A percentile compares a stretch with the other conserved stretches of the same genome.
Conservation (phyloP, 2,329 filamentous ascomycete species). For the Sporothrix pallida region DNA sequence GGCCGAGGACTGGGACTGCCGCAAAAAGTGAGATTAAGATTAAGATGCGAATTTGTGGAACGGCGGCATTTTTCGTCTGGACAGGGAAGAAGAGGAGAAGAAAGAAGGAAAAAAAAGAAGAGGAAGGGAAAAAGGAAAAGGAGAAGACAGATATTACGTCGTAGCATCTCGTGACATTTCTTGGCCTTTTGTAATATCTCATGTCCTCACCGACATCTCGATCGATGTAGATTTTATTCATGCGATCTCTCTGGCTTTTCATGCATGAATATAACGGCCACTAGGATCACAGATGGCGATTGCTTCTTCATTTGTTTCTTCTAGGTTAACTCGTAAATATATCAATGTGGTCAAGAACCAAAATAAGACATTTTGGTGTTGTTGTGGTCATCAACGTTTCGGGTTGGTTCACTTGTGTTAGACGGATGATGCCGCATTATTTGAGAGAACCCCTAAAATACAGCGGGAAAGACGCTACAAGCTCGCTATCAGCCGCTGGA, state of each 20-base stretch:
- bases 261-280: background rate
- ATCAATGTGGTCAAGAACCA: background rate
- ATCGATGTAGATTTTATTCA: background rate
- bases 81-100: background rate
- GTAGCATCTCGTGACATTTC: too few species aligned
- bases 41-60: slow-evolving; percentile 28
- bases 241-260: background rate
- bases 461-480: background rate
- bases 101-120: background rate
- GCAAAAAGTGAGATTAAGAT: slow-evolving; percentile 29
- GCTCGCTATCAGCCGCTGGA: background rate
- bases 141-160: too few species aligned
- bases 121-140: background rate
- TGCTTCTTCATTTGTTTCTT: background rate
- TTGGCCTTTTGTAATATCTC: background rate
- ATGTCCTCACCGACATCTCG: background rate
- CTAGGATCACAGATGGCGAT: background rate
- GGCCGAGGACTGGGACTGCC: background rate
- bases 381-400: background rate
- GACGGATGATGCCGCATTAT: background rate
- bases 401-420: background rate
- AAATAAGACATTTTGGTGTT: background rate
- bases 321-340: too few species aligned
- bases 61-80: background rate
- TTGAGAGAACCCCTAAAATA: background rate